A percentile compares a stretch with the other conserved stretches of the same genome.
Conservation (phyloP, 208 protist genomes). For the Wallacemonas sp. region DNA sequence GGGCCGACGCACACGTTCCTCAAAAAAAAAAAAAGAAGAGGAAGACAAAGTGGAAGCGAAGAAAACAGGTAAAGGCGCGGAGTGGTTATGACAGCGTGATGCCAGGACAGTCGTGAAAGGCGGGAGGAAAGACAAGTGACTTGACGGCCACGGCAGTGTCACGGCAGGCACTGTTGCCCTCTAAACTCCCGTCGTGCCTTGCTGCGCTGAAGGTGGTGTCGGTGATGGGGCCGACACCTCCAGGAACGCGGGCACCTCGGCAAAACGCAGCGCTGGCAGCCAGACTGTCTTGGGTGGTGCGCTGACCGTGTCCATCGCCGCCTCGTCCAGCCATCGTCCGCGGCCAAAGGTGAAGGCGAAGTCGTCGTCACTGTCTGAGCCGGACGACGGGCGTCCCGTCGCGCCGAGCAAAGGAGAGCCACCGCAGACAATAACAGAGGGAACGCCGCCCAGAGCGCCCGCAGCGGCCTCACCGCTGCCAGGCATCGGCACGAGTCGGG, state of each 20-base stretch:
- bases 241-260: conserved; percentile 16
- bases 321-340: conserved; percentile 15
- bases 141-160: too few species aligned
- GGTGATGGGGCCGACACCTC: not conserved
- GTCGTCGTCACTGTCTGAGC: conserved; percentile 20
- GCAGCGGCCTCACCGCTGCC: not conserved
- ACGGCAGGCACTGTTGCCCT: too few species aligned
- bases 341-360: conserved; percentile 16
- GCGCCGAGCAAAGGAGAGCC: not conserved
- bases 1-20: too few species aligned
- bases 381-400: not conserved
- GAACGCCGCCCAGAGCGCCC: not conserved
- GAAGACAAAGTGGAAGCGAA: conserved; percentile 7
- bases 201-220: not conserved
- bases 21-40: not conserved
- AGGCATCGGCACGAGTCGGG: too few species aligned
- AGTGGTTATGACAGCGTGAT: too few species aligned
- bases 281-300: conserved; percentile 24
- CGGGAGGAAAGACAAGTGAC: too few species aligned
- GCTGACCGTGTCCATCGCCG: not conserved
- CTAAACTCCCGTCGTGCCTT: not conserved
- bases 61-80: too few species aligned
- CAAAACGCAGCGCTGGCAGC: conserved; percentile 24
- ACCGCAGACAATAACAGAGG: not conserved
- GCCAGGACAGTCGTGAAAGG: too few species aligned